Base-by-base conservation (phyloP, 805 yeast genomes). In the Nakazawaea pomicola region DNA sequence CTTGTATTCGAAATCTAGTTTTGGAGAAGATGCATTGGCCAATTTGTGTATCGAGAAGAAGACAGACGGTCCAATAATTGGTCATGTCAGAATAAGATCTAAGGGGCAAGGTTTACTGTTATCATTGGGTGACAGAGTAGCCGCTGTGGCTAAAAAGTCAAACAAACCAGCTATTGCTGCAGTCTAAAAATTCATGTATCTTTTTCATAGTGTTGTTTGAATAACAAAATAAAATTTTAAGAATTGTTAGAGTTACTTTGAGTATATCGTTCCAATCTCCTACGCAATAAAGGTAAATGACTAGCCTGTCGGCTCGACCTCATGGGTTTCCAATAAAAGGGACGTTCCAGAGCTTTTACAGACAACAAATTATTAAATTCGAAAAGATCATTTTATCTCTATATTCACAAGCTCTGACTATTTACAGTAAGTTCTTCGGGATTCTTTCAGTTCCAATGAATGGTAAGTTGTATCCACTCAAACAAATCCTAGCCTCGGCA, bases 101-200 rank as follows among this genome's bases (percentile, higher is more conserved):
- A 90, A 91, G 75, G 96, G 97, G 17, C 98, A 95, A 70, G 99
- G 99, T 4, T 73, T 95, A 49, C 99, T 99, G 6, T 69, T 95
- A 48, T 82, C 95, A 2, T 70, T 95, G 52, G 99, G 99, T 48
- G 98, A 93, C 56, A 78, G 89, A 54, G 93, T 91, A 41, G 95
- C 96, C 40, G 71, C 86, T 41, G 77, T 88, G 60, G 83, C 91
- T 34, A 76, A 83, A 47, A 72, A 73, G 56, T 64, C 67, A 37
- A 70, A 68, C 44, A 65, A 63, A 42, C 60, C 67, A 21, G 49
- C 50, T 29, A 47, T 56, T 29, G 54, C 48, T 46, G 59, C 57
- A 52, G 62, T 61, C 53, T 62, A 48, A 45, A 20, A 5, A 23
- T 7, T 8, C 10, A 23, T 10, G 7, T 23, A 10, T 23, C 10